These are phyloP conservation scores for Backusella australiensis DNA, from an alignment of 192 early-diverging fungal genomes.

Conservation along the genomic window DNA sequence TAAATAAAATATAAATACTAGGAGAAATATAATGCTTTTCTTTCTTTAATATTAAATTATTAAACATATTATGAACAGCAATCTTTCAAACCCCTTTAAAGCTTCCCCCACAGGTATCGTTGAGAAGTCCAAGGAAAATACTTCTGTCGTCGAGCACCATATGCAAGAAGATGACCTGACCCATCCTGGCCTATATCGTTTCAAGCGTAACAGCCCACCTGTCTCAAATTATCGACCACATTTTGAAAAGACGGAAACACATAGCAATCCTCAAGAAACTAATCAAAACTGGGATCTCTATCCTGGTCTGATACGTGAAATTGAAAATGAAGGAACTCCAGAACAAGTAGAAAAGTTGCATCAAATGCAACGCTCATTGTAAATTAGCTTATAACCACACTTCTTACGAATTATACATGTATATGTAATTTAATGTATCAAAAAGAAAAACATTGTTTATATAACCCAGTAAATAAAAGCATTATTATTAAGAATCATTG, in stretches of 20 bases:
- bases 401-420: not conserved
- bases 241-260: not conserved
- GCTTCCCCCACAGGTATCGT: not conserved
- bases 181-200: conserved; percentile 1
- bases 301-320: conserved; percentile 12
- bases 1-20: not conserved
- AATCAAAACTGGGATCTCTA: conserved; percentile 15
- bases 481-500: not conserved
- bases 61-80: not conserved
- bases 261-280: no score
- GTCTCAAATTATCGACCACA: not conserved
- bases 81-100: not conserved
- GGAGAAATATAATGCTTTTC: not conserved
- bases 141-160: not conserved
- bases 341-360: conserved; percentile 17
- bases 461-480: conserved; percentile 5
- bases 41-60: not conserved
- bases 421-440: not conserved
- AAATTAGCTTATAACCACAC: not conserved
- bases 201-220: not conserved
- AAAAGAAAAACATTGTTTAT: not conserved
- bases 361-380: conserved; percentile 3
- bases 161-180: conserved; percentile 12
- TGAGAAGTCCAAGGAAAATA: not conserved
- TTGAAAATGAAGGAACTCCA: conserved; percentile 7